Base-by-base conservation (phyloP, 495 filamentous ascomycete species). In the Trichocladium antarcticum region DNA sequence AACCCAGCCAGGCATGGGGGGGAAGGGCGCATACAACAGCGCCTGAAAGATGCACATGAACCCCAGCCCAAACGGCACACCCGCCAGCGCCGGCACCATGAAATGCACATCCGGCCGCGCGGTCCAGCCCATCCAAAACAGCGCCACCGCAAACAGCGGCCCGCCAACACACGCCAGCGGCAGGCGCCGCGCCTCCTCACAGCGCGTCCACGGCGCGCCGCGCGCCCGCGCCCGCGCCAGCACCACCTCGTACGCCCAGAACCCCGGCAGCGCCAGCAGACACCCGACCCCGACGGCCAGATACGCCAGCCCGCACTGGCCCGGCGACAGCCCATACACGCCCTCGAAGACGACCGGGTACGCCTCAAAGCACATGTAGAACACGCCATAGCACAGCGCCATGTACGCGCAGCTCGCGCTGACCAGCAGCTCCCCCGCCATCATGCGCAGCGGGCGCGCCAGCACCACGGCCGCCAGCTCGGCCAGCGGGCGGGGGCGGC, bases 111-210 rank as follows among this genome's bases (percentile, higher is more conserved):
- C 63, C 3, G 64, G 39, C 3, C 67, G 67, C 1, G 82, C 76
- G 3, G 80, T 75, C 79, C 80, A 87, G 16, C 76, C 84, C 12
- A 83, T 69, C 85, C 84, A 89, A 67, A 88, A 88, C 35, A 85
- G 65, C 16, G 68, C 70, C 31, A 80, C 60, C 2, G 73, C 74
- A 42, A 85, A 77, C 15, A 79, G 65, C 0, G 81, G 78, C 0
- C 82, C 83, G 1, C 77, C 80, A 6, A 85, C 45, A 53, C 76
- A 82, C n/a, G 78, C 80, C 3, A 85, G 58, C 0, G 83, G 83
- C 3, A 88, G 72, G 6, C 84, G 76, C 22, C 78, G 71, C 54
- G 68, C 74, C 57, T 88, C 84, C 31, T 84, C 68, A 38, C 60
- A 59, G 7, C 51, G 53, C 1, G 66, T 63, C 69, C 69, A 72